Percentiles rank a stretch among this genome's conserved stretches.
These are phyloP conservation scores for Eucalyptus brandiana DNA, from an alignment of 345 rosid genomes.

Conservation along the genomic window DNA sequence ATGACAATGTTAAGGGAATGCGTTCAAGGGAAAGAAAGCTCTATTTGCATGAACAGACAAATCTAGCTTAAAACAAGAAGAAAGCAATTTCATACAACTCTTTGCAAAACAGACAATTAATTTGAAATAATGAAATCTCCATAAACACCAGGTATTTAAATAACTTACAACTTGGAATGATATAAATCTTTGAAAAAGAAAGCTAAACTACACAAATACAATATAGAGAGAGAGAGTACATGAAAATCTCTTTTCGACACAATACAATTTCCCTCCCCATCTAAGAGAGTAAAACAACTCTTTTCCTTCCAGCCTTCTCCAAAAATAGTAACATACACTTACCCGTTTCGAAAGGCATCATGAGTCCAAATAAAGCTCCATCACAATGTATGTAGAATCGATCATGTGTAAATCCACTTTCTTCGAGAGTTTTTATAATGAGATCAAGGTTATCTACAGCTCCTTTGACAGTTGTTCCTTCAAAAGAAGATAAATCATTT, in stretches of 20 bases:
- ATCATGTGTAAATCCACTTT: slow-evolving; percentile 63
- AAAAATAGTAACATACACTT: slow-evolving; percentile 10
- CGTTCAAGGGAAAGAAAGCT: neutral
- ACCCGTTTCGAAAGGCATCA: slow-evolving; percentile 96
- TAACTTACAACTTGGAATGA: no score
- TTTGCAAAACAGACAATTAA: neutral
- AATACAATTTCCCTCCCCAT: no score
- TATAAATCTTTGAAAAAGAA: no score
- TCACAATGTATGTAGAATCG: slow-evolving; percentile 92
- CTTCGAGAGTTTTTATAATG: slow-evolving; percentile 84
- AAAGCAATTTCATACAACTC: neutral
- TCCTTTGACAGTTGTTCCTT: slow-evolving; percentile 96
- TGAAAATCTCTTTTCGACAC: no score
- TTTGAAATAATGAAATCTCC: neutral
- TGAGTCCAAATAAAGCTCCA: slow-evolving; percentile 93
- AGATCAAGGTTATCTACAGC: slow-evolving; percentile 96
- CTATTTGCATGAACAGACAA: neutral
- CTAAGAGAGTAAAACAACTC: no score
- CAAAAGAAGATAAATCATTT: neutral
- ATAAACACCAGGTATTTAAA: neutral
- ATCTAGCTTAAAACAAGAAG: neutral
- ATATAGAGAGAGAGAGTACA: no score
- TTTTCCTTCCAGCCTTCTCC: neutral
- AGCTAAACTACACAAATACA: no score
- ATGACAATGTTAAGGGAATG: neutral